Base-by-base conservation (phyloP, 2,329 filamentous ascomycete genomes). In the Hypoxylon sp. region DNA sequence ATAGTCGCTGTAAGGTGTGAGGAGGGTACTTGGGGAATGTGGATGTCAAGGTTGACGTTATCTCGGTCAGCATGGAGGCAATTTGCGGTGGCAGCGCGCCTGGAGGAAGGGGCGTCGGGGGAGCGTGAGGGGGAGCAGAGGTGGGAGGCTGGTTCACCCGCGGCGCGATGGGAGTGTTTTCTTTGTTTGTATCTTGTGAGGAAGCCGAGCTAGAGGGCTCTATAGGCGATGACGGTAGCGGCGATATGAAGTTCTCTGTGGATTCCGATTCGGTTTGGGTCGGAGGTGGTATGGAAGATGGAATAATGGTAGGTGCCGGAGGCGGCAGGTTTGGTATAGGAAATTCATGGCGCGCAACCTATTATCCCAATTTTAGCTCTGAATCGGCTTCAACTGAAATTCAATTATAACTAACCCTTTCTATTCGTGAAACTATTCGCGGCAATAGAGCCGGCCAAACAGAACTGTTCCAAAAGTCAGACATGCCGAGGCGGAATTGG, bases 1-100 rank as follows among this genome's bases (percentile, higher is more conserved):
- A 89, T 21, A 99, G 87, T 41, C 96, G 91, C 81, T 99, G 96
- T 68, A 98, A 87, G 2, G 96, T 98, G 78, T 98, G 93, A 0
- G 96, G 96, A 1, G 96, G 95, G 73, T 92, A 87, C 2, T 84
- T 82, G 21, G 87, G 77, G 79, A 99, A 99, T 71, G 86, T 87
- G 2, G 83, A 84, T 53, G 80, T 83, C 41, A 97, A 83, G 14
- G 90, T 89, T 5, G 80, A 79, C 41, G 81, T 85, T 70, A 93
- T 90, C 63, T 87, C 87, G 65, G 80, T 77, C 50, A 93, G 81
- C 76, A 93, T 87, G 59, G 85, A 84, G 63, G 85, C 80, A 53
- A 95, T 83, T 68, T 90, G 89, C 6, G 84, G 84, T 2, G 92
- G 91, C 13, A 94, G 83, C 17, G 83, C 80, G 43, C 82, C 82